Evolutionary conservation across 768 basidiomycete species (phyloP).

Genomic region (Lactarius pseudohatsudake): DNA sequence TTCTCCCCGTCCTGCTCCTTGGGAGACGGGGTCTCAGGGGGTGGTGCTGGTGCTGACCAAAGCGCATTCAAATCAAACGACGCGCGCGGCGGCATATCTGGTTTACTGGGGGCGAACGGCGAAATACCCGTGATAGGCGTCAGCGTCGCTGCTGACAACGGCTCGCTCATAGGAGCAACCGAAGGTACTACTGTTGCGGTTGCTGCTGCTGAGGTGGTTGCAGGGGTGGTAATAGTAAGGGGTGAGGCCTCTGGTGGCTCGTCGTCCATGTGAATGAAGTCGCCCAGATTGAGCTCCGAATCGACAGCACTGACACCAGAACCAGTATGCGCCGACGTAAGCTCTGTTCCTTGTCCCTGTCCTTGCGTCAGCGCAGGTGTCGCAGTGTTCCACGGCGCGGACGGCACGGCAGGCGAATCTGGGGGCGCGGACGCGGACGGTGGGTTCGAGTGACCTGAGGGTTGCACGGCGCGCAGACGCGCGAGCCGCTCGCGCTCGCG

Average conservation of each 20-base stretch:
- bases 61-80: constrained; percentile 75
- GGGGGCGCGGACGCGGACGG: constrained; percentile 57
- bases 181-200: not conserved
- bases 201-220: not conserved
- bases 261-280: constrained; percentile 31
- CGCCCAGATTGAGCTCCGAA: constrained; percentile 28
- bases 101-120: constrained; percentile 38
- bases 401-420: constrained; percentile 60
- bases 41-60: constrained; percentile 51
- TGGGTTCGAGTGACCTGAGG: constrained; percentile 30
- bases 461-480: constrained; percentile 44
- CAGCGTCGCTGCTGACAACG: constrained; percentile 28
- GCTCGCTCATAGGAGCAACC: constrained; percentile 17
- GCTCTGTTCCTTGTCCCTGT: constrained; percentile 30
- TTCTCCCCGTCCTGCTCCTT: constrained; percentile 30
- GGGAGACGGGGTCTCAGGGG: constrained; percentile 29
- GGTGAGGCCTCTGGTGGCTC: constrained; percentile 27
- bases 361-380: constrained; percentile 56
- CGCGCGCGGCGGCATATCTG: constrained; percentile 45
- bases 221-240: not conserved
- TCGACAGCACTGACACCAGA: constrained; percentile 33
- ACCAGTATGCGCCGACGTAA: constrained; percentile 37
- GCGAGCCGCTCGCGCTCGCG: constrained; percentile 69
- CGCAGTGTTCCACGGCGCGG: constrained; percentile 56
- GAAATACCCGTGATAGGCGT: constrained; percentile 36